Conservation (phyloP, 2,329 filamentous ascomycete species). For the Diaporthe ampelina region DNA sequence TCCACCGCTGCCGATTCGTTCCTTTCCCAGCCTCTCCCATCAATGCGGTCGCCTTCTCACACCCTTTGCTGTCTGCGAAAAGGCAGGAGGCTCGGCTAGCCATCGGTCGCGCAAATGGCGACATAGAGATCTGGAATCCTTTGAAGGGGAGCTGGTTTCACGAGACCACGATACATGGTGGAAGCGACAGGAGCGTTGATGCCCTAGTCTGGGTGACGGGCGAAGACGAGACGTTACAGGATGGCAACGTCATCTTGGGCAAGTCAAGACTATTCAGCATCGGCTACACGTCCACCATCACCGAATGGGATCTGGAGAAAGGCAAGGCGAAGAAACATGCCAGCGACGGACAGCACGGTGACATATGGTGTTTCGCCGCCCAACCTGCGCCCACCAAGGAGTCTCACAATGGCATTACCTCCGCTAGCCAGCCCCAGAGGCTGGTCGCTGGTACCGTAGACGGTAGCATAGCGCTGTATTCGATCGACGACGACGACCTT, state of each 20-base stretch:
- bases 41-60: conserved; percentile 94
- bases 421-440: conserved; percentile 56
- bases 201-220: conserved; percentile 93
- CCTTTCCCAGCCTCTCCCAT: conserved; percentile 92
- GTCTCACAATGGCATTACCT: conserved; percentile 45
- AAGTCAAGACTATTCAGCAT: conserved; percentile 94
- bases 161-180: conserved; percentile 87
- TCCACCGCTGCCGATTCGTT: conserved; percentile 97
- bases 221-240: conserved; percentile 76
- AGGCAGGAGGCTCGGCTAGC: conserved; percentile 77
- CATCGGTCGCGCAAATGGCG: conserved; percentile 91
- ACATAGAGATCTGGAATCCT: conserved; percentile 98
- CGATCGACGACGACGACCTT: conserved; percentile 86
- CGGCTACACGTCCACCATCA: conserved; percentile 91
- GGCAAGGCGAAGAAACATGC: conserved; percentile 85
- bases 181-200: conserved; percentile 88
- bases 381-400: conserved; percentile 73
- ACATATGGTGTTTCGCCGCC: conserved; percentile 95
- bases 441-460: conserved; percentile 91
- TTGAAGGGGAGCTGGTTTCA: conserved; percentile 87
- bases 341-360: conserved; percentile 91
- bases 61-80: conserved; percentile 67
- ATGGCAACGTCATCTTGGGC: conserved; percentile 75
- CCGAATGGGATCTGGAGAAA: conserved; percentile 92
- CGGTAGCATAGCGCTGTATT: conserved; percentile 88